phyloP scores from a whole-genome alignment of 2,329 filamentous ascomycete genomes.

The Allantophomopsis cytisporea region DNA sequence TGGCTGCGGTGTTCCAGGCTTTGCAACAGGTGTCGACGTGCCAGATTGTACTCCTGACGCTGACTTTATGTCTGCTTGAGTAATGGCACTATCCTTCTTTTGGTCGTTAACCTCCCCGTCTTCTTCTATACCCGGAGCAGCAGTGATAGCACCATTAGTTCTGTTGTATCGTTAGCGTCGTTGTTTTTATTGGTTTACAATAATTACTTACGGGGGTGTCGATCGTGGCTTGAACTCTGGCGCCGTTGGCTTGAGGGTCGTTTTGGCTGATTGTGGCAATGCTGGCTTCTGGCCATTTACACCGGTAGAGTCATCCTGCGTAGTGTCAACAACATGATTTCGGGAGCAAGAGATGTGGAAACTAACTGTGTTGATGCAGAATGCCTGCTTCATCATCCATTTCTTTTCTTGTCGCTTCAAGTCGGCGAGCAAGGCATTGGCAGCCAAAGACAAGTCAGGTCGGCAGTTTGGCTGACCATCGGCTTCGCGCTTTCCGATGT shows the following conservation, averaged over 20 bases:
- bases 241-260: constrained; percentile 43
- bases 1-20: not conserved
- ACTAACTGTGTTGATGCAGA: constrained; percentile 50
- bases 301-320: constrained; percentile 4
- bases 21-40: not conserved
- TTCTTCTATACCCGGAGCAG: constrained; percentile 36
- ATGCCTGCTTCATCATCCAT: constrained; percentile 66
- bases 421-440: constrained; percentile 57
- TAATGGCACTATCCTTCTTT: constrained; percentile 16
- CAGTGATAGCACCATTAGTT: too few species aligned
- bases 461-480: constrained; percentile 34
- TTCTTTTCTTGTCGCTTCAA: constrained; percentile 51
- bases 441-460: constrained; percentile 63
- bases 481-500: constrained; percentile 50
- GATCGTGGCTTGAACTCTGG: constrained; percentile 47
- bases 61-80: not conserved
- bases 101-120: constrained; percentile 62
- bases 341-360: constrained; percentile 2
- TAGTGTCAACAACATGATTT: constrained; percentile 14
- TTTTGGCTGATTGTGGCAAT: constrained; percentile 9
- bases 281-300: constrained; percentile 12
- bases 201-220: constrained; percentile 15
- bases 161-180: constrained; percentile 8
- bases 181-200: not conserved
- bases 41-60: too few species aligned